Evolutionary conservation across 2,329 filamentous ascomycete species (phyloP).

Genomic region (Fulvia fulva): DNA sequence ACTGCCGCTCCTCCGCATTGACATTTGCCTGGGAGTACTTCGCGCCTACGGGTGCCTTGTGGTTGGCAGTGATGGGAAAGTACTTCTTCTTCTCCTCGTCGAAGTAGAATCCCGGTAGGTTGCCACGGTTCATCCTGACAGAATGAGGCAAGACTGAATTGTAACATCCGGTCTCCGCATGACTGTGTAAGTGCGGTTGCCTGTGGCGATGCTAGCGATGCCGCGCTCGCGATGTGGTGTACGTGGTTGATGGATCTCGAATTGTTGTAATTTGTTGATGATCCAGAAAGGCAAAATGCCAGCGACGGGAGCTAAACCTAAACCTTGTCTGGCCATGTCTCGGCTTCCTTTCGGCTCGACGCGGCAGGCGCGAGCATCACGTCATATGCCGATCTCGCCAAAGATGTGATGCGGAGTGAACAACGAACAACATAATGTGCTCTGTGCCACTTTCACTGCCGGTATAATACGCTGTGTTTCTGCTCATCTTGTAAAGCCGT

Average conservation of each 20-base stretch:
- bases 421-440: too few species aligned
- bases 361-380: background rate
- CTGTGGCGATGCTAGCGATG: background rate
- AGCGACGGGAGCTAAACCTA: background rate
- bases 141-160: background rate
- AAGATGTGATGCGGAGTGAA: slow-evolving; percentile 1
- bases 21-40: slow-evolving; percentile 44
- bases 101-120: slow-evolving; percentile 48
- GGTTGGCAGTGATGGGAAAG: slow-evolving; percentile 44
- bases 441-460: background rate
- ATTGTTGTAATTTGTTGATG: too few species aligned
- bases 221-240: too few species aligned
- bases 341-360: background rate
- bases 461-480: slow-evolving; percentile 1
- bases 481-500: too few species aligned
- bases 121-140: slow-evolving; percentile 37
- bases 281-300: background rate
- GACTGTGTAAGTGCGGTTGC: background rate
- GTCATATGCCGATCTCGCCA: background rate
- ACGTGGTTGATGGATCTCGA: too few species aligned
- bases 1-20: slow-evolving; percentile 31
- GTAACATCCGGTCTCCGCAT: background rate
- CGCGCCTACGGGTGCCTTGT: slow-evolving; percentile 32
- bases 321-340: background rate
- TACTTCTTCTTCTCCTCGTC: slow-evolving; percentile 48